phyloP scores from a whole-genome alignment of 768 basidiomycete genomes.

The Mycena indigotica region DNA sequence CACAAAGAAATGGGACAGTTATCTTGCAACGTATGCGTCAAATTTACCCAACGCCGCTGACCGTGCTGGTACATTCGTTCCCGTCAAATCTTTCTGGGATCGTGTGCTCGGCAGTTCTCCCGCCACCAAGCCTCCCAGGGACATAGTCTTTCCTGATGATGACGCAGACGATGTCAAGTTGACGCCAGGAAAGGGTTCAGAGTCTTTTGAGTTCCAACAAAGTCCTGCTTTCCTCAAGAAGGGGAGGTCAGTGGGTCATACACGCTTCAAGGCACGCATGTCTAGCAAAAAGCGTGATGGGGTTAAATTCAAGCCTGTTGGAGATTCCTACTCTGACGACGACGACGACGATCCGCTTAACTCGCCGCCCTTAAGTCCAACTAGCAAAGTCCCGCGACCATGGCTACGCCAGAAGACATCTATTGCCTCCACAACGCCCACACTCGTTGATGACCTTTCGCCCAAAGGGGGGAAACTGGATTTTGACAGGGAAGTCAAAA shows the following conservation, averaged over 20 bases:
- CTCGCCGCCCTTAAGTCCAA: constrained; percentile 18
- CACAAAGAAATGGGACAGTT: constrained; percentile 67
- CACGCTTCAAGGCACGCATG: constrained; percentile 18
- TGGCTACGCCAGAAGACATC: constrained; percentile 28
- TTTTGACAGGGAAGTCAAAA: constrained; percentile 46
- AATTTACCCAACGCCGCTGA: constrained; percentile 55
- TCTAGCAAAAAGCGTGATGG: constrained; percentile 25
- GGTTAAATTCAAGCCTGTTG: constrained; percentile 31
- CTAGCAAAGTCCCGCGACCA: constrained; percentile 19
- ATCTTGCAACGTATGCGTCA: constrained; percentile 59
- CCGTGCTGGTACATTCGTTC: constrained; percentile 61
- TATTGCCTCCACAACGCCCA: constrained; percentile 24
- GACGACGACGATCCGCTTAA: constrained; percentile 30
- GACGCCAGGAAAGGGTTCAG: constrained; percentile 3
- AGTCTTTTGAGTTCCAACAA: constrained; percentile 29
- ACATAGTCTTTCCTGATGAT: constrained; percentile 32
- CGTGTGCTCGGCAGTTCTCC: constrained; percentile 38
- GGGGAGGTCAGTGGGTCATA: constrained; percentile 21
- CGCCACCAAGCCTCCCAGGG: constrained; percentile 22
- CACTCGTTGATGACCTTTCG: constrained; percentile 25
- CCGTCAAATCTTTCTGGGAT: constrained; percentile 56
- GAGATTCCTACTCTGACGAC: constrained; percentile 27
- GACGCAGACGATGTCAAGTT: constrained; percentile 26
- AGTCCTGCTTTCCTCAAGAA: constrained; percentile 26
- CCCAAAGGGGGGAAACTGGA: constrained; percentile 28